Evolutionary conservation across 2,329 filamentous ascomycete genomes (phyloP).

Genomic region (Calonectria naviculata): DNA sequence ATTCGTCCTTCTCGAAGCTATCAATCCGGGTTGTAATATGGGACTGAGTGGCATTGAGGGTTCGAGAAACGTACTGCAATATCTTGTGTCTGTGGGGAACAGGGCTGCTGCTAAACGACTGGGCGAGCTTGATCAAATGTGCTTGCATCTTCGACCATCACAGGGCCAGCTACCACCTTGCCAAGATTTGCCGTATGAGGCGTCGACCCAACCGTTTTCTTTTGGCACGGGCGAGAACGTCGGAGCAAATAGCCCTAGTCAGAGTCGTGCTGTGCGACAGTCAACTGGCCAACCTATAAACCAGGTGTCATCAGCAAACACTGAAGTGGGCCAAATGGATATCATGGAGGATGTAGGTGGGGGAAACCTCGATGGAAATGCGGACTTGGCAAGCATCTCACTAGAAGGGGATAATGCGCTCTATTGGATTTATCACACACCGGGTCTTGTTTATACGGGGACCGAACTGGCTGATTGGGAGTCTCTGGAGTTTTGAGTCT

Average conservation of each 20-base stretch:
- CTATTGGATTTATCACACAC: slow-evolving; percentile 28
- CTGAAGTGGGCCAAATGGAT: neutral
- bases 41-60: slow-evolving; percentile 22
- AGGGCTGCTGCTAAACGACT: slow-evolving; percentile 25
- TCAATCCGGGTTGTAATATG: slow-evolving; percentile 14
- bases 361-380: slow-evolving; percentile 1
- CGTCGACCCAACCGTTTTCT: slow-evolving; percentile 12
- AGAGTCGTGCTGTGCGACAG: neutral
- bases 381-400: slow-evolving; percentile 25
- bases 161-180: slow-evolving; percentile 11
- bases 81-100: slow-evolving; percentile 26
- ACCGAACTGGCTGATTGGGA: slow-evolving; percentile 27
- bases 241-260: neutral
- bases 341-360: neutral
- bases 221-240: neutral
- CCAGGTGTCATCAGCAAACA: neutral
- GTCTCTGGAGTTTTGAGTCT: slow-evolving; percentile 13
- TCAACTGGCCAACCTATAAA: neutral
- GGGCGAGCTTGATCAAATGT: slow-evolving; percentile 30
- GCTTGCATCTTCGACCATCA: slow-evolving; percentile 15
- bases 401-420: slow-evolving; percentile 24
- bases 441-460: slow-evolving; percentile 21
- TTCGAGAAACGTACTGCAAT: slow-evolving; percentile 20
- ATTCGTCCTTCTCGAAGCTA: slow-evolving; percentile 27
- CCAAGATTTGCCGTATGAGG: slow-evolving; percentile 15